Percentiles rank a stretch among this genome's conserved stretches.
These are phyloP conservation scores for Trichoderma cornu-damae DNA, from an alignment of 2,329 filamentous ascomycete species.

Conservation along the genomic window DNA sequence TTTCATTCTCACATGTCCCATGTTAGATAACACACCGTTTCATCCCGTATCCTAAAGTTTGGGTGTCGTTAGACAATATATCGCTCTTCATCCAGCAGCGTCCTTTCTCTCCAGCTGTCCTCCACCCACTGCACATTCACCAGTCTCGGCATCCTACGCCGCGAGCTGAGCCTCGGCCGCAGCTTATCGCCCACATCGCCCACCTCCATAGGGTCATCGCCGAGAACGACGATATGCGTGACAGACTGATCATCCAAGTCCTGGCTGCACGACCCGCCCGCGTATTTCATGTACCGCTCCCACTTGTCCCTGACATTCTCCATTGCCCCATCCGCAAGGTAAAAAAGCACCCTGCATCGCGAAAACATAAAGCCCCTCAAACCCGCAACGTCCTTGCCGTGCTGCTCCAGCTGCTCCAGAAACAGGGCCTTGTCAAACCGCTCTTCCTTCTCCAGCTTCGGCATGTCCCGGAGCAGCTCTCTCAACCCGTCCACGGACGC, in stretches of 20 bases:
- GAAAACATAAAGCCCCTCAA: constrained; percentile 51
- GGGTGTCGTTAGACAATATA: constrained; percentile 35
- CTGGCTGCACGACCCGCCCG: constrained; percentile 55
- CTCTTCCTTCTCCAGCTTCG: constrained; percentile 39
- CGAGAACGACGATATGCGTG: constrained; percentile 66
- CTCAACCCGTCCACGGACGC: constrained; percentile 58
- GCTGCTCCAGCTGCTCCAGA: constrained; percentile 50
- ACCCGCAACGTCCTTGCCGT: constrained; percentile 48
- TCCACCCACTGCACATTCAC: constrained; percentile 69
- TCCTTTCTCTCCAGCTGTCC: constrained; percentile 74
- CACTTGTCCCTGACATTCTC: constrained; percentile 40
- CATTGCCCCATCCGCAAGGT: constrained; percentile 27
- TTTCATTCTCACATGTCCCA: no score
- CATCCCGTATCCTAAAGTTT: neutral
- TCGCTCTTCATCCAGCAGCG: constrained; percentile 72
- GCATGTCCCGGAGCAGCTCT: constrained; percentile 46
- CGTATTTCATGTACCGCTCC: constrained; percentile 61
- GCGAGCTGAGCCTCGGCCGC: constrained; percentile 41
- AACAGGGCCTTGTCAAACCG: constrained; percentile 45
- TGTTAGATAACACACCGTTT: no score
- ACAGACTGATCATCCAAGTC: constrained; percentile 47
- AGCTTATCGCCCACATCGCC: constrained; percentile 39
- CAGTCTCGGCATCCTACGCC: constrained; percentile 57
- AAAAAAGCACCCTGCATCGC: constrained; percentile 41
- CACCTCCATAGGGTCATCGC: constrained; percentile 36